Evolutionary conservation across 768 basidiomycete species (phyloP).

Genomic region (Solioccasus polychromus): DNA sequence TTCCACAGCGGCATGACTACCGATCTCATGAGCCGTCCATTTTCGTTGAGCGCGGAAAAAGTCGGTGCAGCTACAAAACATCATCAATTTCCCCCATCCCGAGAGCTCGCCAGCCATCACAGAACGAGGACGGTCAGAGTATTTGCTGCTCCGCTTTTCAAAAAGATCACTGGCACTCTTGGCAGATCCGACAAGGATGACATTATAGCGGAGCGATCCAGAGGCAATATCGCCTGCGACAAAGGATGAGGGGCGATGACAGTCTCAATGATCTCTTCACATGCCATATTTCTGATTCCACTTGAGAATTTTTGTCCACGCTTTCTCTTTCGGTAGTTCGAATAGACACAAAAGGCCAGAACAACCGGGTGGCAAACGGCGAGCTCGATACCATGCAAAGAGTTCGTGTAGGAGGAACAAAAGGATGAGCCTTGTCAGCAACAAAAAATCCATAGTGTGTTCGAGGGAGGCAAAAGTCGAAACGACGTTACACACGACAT

Average conservation of each 20-base stretch:
- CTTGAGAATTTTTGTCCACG: constrained; percentile 10
- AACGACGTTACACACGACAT: too few relatives aligned
- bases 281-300: constrained; percentile 12
- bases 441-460: too few relatives aligned
- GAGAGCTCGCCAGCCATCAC: constrained; percentile 20
- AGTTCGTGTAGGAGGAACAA: not conserved
- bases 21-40: constrained; percentile 19
- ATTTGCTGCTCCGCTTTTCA: constrained; percentile 43
- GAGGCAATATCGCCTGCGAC: constrained; percentile 16
- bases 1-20: constrained; percentile 6
- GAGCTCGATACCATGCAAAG: not conserved
- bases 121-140: constrained; percentile 32
- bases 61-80: constrained; percentile 10
- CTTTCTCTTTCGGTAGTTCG: constrained; percentile 7
- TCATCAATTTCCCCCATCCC: constrained; percentile 21
- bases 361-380: constrained; percentile 14
- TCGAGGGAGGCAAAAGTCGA: too few relatives aligned
- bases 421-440: too few relatives aligned
- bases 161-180: constrained; percentile 41
- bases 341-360: constrained; percentile 10
- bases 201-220: constrained; percentile 24
- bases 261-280: not conserved
- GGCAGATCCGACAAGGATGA: constrained; percentile 44
- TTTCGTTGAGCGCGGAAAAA: constrained; percentile 18
- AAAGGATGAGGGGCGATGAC: not conserved